Evolutionary conservation across 2,329 filamentous ascomycete genomes (phyloP), one percentile per base, ranked within the genome.

Genomic region (Fusarium newnesense): DNA sequence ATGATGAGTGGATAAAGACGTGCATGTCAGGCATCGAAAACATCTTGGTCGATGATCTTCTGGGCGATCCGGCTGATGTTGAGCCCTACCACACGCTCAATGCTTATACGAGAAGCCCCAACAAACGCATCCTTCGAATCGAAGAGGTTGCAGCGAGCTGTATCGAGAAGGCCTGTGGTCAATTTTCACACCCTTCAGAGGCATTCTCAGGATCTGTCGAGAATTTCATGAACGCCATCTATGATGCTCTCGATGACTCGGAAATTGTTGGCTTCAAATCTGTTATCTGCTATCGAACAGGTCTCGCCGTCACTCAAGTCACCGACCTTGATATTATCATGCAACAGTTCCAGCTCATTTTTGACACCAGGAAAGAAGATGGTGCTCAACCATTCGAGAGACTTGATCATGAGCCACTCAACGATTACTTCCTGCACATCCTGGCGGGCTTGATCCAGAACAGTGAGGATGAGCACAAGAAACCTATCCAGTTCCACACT

Each of bases 401-500:
- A 12, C 84, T 95, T 15, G 84, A 93, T 54, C 85, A 91, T 53
- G 88, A 89, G 59, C 85, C 87, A 2, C 83, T 96, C 59, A 95
- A 94, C 76, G 90, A 93, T 68, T 88, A 90, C 67, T 81, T 96
- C 7, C 89, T 96, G 4, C 87, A 92, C 60, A 84, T 87, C 36
- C 87, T 90, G 0, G 90, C 94, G 11, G 84, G 87, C 50, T 79
- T 90, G 34, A 87, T 96, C 58, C 81, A 84, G 13, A 82, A 85
- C 42, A 81, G 83, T 37, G 80, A 79, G 24, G 79, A 79, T 7
- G 81, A 82, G 4, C 75, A 81, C 64, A 88, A 88, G 64, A 96
- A 96, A 79, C 93, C 94, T 0, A 84, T 97, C 18, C 94, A 97
- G 77, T 93, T 97, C 72, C 94, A 97, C 77, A 96, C 93, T 0